A percentile compares a stretch with the other conserved stretches of the same genome.
phyloP scores from a whole-genome alignment of 192 early-diverging fungal species.

The Coemansia reversa region DNA sequence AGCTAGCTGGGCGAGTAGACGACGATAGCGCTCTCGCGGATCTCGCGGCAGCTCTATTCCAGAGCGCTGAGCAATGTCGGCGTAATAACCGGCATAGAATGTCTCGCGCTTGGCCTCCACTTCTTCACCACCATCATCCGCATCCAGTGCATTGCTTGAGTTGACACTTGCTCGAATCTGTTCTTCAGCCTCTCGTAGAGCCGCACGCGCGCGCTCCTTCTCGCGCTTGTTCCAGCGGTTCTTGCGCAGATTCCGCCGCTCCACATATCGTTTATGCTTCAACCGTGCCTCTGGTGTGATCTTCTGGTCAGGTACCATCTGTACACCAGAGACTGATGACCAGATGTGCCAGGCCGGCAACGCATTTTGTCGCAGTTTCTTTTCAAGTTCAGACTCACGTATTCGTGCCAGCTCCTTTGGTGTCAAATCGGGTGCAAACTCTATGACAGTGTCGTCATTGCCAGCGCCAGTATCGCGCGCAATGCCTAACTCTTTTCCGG shows the following conservation, averaged over 20 bases:
- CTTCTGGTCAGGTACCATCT: conserved; percentile 45
- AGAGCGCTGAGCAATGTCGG: conserved; percentile 16
- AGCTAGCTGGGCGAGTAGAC: conserved; percentile 41
- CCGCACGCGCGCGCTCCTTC: conserved; percentile 20
- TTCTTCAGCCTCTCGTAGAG: conserved; percentile 23
- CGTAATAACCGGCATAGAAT: conserved; percentile 36
- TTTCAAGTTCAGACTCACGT: conserved; percentile 64
- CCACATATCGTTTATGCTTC: conserved; percentile 28
- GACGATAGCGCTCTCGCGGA: conserved; percentile 43
- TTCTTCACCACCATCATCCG: conserved; percentile 27
- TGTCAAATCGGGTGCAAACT: conserved; percentile 66
- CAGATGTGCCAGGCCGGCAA: conserved; percentile 78
- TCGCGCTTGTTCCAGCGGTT: conserved; percentile 40
- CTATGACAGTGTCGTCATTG: conserved; percentile 68
- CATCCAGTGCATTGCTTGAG: conserved; percentile 6
- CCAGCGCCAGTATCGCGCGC: conserved; percentile 65
- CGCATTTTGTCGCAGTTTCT: conserved; percentile 72
- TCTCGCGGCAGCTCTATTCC: conserved; percentile 40
- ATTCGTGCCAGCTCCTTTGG: conserved; percentile 62
- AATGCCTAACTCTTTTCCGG: conserved; percentile 62
- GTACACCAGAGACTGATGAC: conserved; percentile 66
- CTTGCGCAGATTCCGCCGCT: conserved; percentile 24
- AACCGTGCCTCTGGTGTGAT: conserved; percentile 36
- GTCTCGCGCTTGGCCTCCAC: conserved; percentile 39
- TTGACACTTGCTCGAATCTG: conserved; percentile 14